Conservation (phyloP, 164 flowering plant genomes). For the Echeveria elegans region DNA sequence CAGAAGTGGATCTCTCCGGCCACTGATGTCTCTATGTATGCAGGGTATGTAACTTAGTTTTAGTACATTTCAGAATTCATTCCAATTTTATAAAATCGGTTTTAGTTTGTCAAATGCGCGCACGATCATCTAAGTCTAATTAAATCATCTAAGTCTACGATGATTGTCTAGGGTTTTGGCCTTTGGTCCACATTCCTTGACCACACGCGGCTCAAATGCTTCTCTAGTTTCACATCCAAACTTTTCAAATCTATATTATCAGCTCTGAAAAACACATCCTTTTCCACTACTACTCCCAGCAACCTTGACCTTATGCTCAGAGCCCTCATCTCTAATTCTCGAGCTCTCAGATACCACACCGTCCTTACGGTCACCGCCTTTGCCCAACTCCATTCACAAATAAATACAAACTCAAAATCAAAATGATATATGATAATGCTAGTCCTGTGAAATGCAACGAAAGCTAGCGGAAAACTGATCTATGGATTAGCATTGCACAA, state of each 20-base stretch:
- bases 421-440: background rate
- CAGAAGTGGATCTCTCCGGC: background rate
- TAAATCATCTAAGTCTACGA: too few relatives aligned
- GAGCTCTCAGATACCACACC: slow-evolving; percentile 11
- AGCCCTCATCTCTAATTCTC: slow-evolving; percentile 13
- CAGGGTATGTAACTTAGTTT: background rate
- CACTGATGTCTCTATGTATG: background rate
- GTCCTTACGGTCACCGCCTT: slow-evolving; percentile 17
- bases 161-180: too few relatives aligned
- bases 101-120: too few relatives aligned
- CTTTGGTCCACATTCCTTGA: slow-evolving; percentile 19
- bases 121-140: background rate
- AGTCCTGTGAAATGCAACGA: background rate
- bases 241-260: slow-evolving; percentile 77
- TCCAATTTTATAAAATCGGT: too few relatives aligned
- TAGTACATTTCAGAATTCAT: background rate
- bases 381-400: slow-evolving; percentile 24
- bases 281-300: slow-evolving; percentile 36
- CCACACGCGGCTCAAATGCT: slow-evolving; percentile 71
- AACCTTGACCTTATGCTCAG: slow-evolving; percentile 25
- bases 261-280: slow-evolving; percentile 62
- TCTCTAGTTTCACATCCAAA: slow-evolving; percentile 66
- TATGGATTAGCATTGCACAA: background rate
- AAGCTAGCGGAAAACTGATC: background rate
- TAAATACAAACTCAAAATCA: background rate